Base-by-base conservation (phyloP, 495 filamentous ascomycete species). In the Cetradonia linearis region DNA sequence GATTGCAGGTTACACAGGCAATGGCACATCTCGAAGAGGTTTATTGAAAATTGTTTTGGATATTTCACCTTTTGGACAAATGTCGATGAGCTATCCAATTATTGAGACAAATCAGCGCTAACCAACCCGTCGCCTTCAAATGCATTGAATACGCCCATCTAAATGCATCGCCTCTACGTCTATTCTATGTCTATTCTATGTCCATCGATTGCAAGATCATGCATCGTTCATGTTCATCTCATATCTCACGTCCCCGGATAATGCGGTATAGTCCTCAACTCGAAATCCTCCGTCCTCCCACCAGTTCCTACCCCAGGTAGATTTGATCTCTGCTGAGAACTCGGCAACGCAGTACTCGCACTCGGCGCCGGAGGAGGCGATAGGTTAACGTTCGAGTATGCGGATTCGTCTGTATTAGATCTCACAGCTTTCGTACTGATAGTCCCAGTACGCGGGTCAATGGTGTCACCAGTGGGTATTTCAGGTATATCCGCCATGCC, bases 401-500 rank as follows among this genome's bases (percentile, higher is more conserved):
- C 64, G 5, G 58, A 46, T 8, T 46, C 44, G 18, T 59, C 68
- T 34, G 59, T 70, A 42, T 68, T 67, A 18, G 61, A 61, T 0
- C 58, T 30, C 36, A 72, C 66, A 20, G 71, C 71, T 42, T 70
- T 66, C 8, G 65, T 58, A 58, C 70, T 70, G 4, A 72, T 62
- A 11, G 70, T 62, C 8, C 71, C 71, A 23, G 68, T 71, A 27
- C 71, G 55, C 13, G 70, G 67, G 63, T 71, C 69, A 13, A 72
- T 68, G 9, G 63, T 65, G 1, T 63, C 55, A 23, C 1, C 20
- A 0, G 20, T 54, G 3, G 44, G 33, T 0, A 58, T 54, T 59
- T 74, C 72, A 2, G 70, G 70, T 6, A 74, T 73, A 60, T 72
- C 71, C 13, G 72, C 70, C 67, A 74, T 72, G 10, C 58, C 68